Evolutionary conservation across 352 stramenopile genomes (phyloP), one percentile per base, ranked within the genome.

Genomic region (Phytophthora fragariae): DNA sequence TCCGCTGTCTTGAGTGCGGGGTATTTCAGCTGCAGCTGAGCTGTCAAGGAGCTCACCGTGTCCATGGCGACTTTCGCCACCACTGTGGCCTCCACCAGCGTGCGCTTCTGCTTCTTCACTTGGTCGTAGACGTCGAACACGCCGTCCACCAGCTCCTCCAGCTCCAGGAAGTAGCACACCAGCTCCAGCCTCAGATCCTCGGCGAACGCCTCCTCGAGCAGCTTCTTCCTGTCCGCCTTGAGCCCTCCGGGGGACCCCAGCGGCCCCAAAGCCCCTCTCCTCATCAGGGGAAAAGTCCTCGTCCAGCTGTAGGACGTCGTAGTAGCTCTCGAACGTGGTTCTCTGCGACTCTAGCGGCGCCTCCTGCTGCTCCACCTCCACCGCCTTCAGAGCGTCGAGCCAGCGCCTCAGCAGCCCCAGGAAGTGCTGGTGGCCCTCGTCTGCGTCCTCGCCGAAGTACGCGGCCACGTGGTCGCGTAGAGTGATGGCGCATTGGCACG

Each of bases 71-170:
- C 54, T 12, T 81, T 75, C 8, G 68, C 73, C 37, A 75, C 75
- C 17, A 73, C 64, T 1, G 73, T 76, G 17, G 77, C 73, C 17
- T 84, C 77, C 17, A 84, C 29, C 46, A 84, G 37, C 59, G 73
- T 81, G 27, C 73, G 73, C 21, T 67, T 21, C 60, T 79, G 59
- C 7, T 47, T 41, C 53, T 81, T 79, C 50, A 84, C 73, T 9
- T 76, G 63, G 17, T 39, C 15, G 27, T 76, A 76, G n/a, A 65
- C 59, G 2, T 27, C 61, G 27, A 73, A 71, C 11, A 79, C 76
- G 0, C 39, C 67, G 15, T 72, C 53, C 15, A 57, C 59, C 6
- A 73, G 24, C 35, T 69, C 67, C 35, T 77, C 73, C 5, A 79
- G 39, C 60, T 84, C 73, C 39, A 84, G 57, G n/a, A 80, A 62